Conservation (phyloP, 1,139 yeast genomes). For the Sugiyamaella grinbergsii region DNA sequence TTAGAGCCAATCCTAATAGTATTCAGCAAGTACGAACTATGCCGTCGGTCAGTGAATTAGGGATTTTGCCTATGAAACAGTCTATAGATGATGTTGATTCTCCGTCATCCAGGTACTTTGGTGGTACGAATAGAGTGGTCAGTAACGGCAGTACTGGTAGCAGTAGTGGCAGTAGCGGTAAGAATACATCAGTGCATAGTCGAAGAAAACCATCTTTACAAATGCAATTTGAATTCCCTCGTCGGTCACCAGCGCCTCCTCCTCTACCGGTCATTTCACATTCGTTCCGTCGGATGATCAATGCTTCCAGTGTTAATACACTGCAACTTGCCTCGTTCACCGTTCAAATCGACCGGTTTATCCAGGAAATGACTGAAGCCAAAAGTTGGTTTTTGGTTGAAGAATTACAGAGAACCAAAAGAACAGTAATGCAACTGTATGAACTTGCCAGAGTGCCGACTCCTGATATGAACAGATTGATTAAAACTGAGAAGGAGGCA, state of each 20-base stretch:
- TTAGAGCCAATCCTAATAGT: slow-evolving; percentile 7
- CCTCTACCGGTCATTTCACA: slow-evolving; percentile 21
- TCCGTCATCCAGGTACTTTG: not conserved
- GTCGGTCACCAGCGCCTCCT: slow-evolving; percentile 11
- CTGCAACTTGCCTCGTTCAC: slow-evolving; percentile 40
- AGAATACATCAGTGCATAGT: slow-evolving; percentile 3
- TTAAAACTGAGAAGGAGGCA: slow-evolving; percentile 4
- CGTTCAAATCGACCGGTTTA: slow-evolving; percentile 32
- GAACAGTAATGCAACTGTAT: slow-evolving; percentile 30
- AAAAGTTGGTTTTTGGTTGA: slow-evolving; percentile 16
- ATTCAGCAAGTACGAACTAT: slow-evolving; percentile 8
- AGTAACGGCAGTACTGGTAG: not conserved
- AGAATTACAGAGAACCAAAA: slow-evolving; percentile 31
- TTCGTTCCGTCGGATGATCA: slow-evolving; percentile 32
- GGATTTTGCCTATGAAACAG: slow-evolving; percentile 13
- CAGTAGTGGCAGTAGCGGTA: not conserved
- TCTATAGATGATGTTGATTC: slow-evolving; percentile 7
- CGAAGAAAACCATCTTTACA: slow-evolving; percentile 22
- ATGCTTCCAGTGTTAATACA: slow-evolving; percentile 36
- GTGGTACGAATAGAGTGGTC: too few species aligned
- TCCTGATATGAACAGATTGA: not conserved
- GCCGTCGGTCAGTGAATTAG: slow-evolving; percentile 22
- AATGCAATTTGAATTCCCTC: slow-evolving; percentile 23
- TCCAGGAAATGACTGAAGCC: slow-evolving; percentile 18
- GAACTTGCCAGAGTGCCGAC: slow-evolving; percentile 27